Base-by-base conservation (phyloP, 2,329 filamentous ascomycete species). In the Bipolaris cookei region DNA sequence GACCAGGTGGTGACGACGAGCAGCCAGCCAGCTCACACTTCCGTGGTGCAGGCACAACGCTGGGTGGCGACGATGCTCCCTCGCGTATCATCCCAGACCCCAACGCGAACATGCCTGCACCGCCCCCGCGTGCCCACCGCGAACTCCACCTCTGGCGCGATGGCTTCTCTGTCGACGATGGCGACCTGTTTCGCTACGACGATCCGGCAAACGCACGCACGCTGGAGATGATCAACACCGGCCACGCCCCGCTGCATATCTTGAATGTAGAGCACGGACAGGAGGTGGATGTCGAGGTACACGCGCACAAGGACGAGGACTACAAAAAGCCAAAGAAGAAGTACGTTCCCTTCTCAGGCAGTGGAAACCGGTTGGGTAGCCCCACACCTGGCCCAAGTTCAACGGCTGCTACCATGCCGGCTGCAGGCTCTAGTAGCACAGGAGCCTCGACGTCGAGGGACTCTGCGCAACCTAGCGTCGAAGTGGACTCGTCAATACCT, bases 111-210 rank as follows among this genome's bases (percentile, higher is more conserved):
- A 68, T 69, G 44, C 67, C 73, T 6, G 70, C 67, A 51, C 76
- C 73, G 14, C 78, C 76, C 8, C 79, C 83, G 32, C 83, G 84
- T 4, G 86, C 90, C 59, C 86, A 86, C 48, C 87, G 90, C 48
- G 84, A 86, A 10, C 82, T 96, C 51, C 91, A 94, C 69, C 83
- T 95, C 42, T 96, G 91, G 91, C 83, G 84, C 39, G 88, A 96
- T 71, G 91, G 91, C 13, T 94, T 95, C 78, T 94, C 90, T 63
- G 87, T 96, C 59, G 91, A 93, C 58, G 90, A 95, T 68, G 91
- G 91, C 25, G 85, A 88, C 44, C 84, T 95, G 35, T 88, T 85
- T 72, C 86, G 90, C 54, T 94, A 91, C 70, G 89, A 93, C 68
- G 90, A 95, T 73, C 90, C 90, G 0, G 83, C 83, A 28, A 92